A percentile compares a stretch with the other conserved stretches of the same genome.
phyloP scores from a whole-genome alignment of 768 basidiomycete species.

The Trametes cinnabarina region DNA sequence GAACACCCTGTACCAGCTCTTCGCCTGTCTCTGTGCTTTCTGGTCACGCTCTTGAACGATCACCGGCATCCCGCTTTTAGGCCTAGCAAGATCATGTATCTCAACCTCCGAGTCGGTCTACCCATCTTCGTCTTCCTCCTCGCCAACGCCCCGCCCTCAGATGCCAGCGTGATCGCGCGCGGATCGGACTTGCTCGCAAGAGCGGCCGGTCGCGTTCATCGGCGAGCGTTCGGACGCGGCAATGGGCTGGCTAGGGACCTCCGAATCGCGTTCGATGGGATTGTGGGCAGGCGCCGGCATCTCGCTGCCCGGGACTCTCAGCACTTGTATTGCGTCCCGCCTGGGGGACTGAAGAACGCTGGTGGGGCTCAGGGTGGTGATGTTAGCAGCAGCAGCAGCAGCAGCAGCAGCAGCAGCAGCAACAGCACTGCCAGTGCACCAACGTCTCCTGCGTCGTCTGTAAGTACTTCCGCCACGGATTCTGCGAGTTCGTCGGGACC shows the following conservation, averaged over 20 bases:
- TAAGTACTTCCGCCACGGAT: too few relatives aligned
- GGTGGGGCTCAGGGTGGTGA: background rate
- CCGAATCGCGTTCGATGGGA: slow-evolving; percentile 57
- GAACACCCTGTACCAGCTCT: too few relatives aligned
- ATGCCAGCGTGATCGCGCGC: slow-evolving; percentile 24
- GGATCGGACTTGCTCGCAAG: slow-evolving; percentile 39
- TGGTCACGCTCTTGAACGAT: too few relatives aligned
- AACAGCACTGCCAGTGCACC: too few relatives aligned
- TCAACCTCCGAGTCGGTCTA: background rate
- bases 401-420: too few relatives aligned
- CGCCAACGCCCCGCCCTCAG: slow-evolving; percentile 28
- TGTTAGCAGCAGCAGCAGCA: slow-evolving; percentile 2
- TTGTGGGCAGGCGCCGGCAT: slow-evolving; percentile 34
- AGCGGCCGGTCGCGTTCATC: slow-evolving; percentile 49
- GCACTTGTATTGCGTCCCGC: slow-evolving; percentile 37
- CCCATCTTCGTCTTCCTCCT: slow-evolving; percentile 33
- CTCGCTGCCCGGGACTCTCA: background rate
- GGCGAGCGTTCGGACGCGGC: slow-evolving; percentile 57
- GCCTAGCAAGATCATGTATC: too few relatives aligned
- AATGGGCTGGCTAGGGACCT: slow-evolving; percentile 66
- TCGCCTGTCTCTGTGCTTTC: too few relatives aligned
- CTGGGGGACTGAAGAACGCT: slow-evolving; percentile 8
- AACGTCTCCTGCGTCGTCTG: too few relatives aligned
- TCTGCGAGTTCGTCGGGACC: too few relatives aligned
- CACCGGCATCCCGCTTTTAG: too few relatives aligned